Evolutionary conservation across 305 asterid species (phyloP), one percentile per base, ranked within the genome.

Genomic region (Euphrasia arctica): DNA sequence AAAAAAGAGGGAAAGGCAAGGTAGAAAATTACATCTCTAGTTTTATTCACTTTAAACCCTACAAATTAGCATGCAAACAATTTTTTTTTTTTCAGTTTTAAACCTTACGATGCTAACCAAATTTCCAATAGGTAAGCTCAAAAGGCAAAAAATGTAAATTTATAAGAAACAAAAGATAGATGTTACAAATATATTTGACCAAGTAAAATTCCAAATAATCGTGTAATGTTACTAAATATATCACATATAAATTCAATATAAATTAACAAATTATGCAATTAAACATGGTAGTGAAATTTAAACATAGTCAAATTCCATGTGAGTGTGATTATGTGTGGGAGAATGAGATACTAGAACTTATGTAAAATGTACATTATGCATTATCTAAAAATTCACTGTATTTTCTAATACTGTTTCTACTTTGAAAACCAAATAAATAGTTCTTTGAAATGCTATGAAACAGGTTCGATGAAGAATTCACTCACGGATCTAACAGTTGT

Each of bases 401-500:
- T n/a, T 13, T 50, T 57, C 8, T 41, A 36, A 15, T 54, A 36
- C 22, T 18, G 51, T 48, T 34, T 45, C 27, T 54, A 50, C 66
- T 41, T 31, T 7, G 39, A 50, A 58, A 61, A 51, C 31, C 58
- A 56, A 56, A 32, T 14, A 54, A 3, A 22, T 9, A 25, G 52
- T 62, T 32, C 56, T 60, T 28, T 3, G 28, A 29, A 36, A 49
- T 15, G 10, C 43, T 39, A 34, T 47, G 41, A 51, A 7, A 18
- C 22, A 14, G 0, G 28, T 7, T 15, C 28, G 18, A 51, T 4
- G 5, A 34, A 42, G 69, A 57, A 71, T 41, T 13, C 54, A 57
- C 65, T 62, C 54, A 18, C 4, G 64, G 39, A 36, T 36, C 51
- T 8, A 47, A n/a, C 34, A 52, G 67, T 60, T 47, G 59, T 56